Evolutionary conservation across 306 rosid species (phyloP).

Genomic region (Elaeagnus macrophylla): DNA sequence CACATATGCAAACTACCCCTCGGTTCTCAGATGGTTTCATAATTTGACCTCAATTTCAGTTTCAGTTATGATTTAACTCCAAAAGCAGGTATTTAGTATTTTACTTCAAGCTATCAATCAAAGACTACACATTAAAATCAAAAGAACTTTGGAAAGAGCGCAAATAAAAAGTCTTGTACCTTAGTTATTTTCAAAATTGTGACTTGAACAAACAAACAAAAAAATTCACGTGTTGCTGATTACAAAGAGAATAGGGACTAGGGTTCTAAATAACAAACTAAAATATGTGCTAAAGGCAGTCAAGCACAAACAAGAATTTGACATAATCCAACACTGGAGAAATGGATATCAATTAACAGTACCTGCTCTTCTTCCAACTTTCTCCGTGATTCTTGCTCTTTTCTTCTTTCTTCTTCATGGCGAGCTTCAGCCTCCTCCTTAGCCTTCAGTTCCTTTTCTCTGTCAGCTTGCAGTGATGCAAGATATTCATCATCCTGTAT

Average conservation of each 20-base stretch:
- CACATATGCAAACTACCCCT: no score
- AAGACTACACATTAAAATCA: no score
- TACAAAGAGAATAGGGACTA: not conserved
- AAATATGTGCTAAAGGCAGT: not conserved
- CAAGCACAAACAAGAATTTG: not conserved
- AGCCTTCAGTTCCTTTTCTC: slow-evolving; percentile 74
- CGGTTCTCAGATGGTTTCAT: no score
- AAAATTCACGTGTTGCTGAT: not conserved
- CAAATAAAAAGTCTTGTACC: no score
- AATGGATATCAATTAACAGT: slow-evolving; percentile 1
- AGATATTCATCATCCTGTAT: slow-evolving; percentile 90
- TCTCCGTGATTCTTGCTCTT: slow-evolving; percentile 68
- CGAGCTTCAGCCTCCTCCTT: slow-evolving; percentile 74
- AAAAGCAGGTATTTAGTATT: no score
- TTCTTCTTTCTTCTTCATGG: slow-evolving; percentile 62
- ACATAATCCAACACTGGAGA: not conserved
- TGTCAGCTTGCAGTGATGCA: slow-evolving; percentile 82
- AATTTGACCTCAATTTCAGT: no score
- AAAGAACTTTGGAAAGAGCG: no score
- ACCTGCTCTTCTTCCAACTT: slow-evolving; percentile 81
- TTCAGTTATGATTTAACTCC: no score
- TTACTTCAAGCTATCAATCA: no score
- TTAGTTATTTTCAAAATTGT: no score
- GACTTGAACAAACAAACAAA: not conserved
- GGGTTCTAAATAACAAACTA: not conserved